Conservation (phyloP, 1,284 basidiomycete species). For the Phellopilus nigrolimitatus region DNA sequence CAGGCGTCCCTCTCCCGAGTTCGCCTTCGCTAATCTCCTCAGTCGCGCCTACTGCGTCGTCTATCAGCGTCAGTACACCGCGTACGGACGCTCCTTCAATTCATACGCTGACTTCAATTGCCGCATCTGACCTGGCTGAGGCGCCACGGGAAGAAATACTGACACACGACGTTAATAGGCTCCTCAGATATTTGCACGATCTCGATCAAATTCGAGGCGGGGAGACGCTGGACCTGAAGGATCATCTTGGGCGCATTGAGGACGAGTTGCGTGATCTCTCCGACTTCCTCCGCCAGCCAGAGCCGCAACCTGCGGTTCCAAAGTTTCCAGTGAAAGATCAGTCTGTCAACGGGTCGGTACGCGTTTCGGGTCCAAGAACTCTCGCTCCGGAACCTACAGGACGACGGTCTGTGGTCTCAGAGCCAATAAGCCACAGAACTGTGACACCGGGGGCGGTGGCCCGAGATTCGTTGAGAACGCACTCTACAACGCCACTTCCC, state of each 20-base stretch:
- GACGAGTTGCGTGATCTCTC: constrained; percentile 58
- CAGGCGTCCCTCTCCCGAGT: constrained; percentile 17
- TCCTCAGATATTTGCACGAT: constrained; percentile 61
- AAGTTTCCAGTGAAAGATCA: constrained; percentile 36
- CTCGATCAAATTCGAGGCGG: constrained; percentile 52
- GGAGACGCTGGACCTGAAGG: constrained; percentile 56
- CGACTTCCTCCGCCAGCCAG: constrained; percentile 34
- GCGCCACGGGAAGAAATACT: constrained; percentile 40
- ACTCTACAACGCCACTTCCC: constrained; percentile 22
- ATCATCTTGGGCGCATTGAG: constrained; percentile 56
- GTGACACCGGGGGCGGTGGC: background rate
- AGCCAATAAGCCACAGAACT: background rate
- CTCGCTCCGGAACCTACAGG: constrained; percentile 27
- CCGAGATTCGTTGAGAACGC: constrained; percentile 11
- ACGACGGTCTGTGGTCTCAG: constrained; percentile 12
- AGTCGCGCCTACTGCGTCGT: constrained; percentile 40
- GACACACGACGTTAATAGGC: constrained; percentile 59
- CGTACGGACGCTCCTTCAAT: constrained; percentile 55
- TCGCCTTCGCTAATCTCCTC: constrained; percentile 34
- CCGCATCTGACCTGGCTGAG: constrained; percentile 29
- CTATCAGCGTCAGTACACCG: constrained; percentile 60
- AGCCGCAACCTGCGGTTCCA: too few species aligned
- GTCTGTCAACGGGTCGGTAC: constrained; percentile 36
- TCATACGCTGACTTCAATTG: constrained; percentile 31
- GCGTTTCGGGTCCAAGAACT: constrained; percentile 22